These are phyloP conservation scores for Suillus placidus DNA, from an alignment of 768 basidiomycete species.

Conservation along the genomic window DNA sequence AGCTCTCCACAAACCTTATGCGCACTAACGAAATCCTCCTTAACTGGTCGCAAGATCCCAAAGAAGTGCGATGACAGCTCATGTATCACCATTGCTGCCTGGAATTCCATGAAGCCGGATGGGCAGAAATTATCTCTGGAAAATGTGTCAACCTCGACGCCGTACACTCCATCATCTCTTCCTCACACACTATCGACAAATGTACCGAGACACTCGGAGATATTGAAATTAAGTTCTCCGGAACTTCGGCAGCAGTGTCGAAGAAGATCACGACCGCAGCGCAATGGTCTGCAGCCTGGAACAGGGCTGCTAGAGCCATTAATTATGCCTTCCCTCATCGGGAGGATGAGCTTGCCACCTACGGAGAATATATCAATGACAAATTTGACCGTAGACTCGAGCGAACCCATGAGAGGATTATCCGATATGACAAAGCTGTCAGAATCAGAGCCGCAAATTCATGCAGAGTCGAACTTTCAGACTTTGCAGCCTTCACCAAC, in stretches of 20 bases:
- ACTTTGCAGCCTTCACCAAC: constrained; percentile 12
- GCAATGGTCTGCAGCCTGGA: constrained; percentile 32
- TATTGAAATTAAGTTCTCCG: constrained; percentile 13
- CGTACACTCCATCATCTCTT: too few relatives aligned
- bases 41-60: too few relatives aligned
- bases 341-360: constrained; percentile 26
- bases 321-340: constrained; percentile 33
- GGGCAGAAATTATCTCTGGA: too few relatives aligned
- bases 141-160: too few relatives aligned
- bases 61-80: too few relatives aligned
- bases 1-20: too few relatives aligned
- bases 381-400: constrained; percentile 22
- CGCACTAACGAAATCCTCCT: too few relatives aligned
- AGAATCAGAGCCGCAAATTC: constrained; percentile 25
- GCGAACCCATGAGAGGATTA: constrained; percentile 20
- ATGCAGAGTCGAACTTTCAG: constrained; percentile 21
- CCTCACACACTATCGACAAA: too few relatives aligned
- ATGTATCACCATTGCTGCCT: too few relatives aligned
- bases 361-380: constrained; percentile 26
- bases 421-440: constrained; percentile 35
- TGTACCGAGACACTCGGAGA: constrained; percentile 19
- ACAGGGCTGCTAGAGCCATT: constrained; percentile 17
- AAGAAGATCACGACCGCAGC: constrained; percentile 17
- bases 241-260: constrained; percentile 7
- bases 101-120: too few relatives aligned